Evolutionary conservation across 2,329 filamentous ascomycete genomes (phyloP), one percentile per base, ranked within the genome.

Genomic region (Dryadomyces quercus-mongolicae): DNA sequence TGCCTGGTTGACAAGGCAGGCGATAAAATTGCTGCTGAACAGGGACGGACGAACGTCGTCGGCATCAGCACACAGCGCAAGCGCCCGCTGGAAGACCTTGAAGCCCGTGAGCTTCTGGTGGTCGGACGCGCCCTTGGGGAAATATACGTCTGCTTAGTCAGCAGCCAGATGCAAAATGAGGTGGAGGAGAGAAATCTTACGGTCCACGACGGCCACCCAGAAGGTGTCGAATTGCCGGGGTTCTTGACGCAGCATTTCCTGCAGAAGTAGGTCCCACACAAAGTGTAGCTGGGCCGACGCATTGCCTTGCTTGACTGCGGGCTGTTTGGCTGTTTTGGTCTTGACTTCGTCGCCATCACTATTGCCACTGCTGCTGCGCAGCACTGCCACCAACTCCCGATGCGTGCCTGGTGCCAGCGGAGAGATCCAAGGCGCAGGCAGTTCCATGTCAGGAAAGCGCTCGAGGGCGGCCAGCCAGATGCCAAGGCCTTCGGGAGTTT

Each of bases 91-190:
- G 63, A 96, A 88, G 2, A 97, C 78, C 62, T 91, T 82, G 69
- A 97, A 92, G 0, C 93, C 93, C 68, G 89, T 90, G 63, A 88
- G 89, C 68, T 96, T 97, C 54, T 94, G 86, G 61, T 91, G 88
- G 46, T 91, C 83, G 1, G 90, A 94, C 8, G 91, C 85, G 12
- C 79, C 82, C 55, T 85, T 81, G 6, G 88, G 85, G 65, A 97
- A 96, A 3, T 96, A 76, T 9, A 86, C 85, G 65, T 92, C 87
- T 92, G 58, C 0, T n/a, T 12, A 20, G 58, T 71, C 62, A 46
- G 31, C 13, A 55, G 18, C n/a, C 7, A 13, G 2, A 16, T 25
- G 20, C 42, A 40, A 5, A 12, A 13, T 5, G n/a, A 55, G 73
- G 83, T 25, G n/a, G n/a, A n/a, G n/a, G 31, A 5, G n/a, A 46